phyloP scores from a whole-genome alignment of 305 asterid species.

The Plantago coronopus region DNA sequence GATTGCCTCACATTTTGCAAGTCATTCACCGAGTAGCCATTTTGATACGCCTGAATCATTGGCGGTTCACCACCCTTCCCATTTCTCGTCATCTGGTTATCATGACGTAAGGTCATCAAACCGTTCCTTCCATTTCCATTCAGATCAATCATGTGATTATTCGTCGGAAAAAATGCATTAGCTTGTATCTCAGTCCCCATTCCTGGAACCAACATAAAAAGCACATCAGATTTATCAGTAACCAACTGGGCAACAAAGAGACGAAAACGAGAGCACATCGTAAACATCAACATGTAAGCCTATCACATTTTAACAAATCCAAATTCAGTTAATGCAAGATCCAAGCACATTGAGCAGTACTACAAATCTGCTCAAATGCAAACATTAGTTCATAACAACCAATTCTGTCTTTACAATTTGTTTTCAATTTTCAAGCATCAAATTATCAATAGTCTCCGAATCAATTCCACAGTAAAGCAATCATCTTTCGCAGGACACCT shows the following conservation, averaged over 20 bases:
- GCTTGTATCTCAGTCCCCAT: constrained; percentile 56
- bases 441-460: too few species aligned
- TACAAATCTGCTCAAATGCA: too few species aligned
- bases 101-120: constrained; percentile 28
- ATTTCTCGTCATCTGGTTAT: constrained; percentile 25
- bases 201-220: constrained; percentile 31
- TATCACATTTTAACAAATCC: too few species aligned
- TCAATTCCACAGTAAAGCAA: too few species aligned
- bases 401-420: too few species aligned
- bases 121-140: constrained; percentile 32
- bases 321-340: too few species aligned
- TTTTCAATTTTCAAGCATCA: too few species aligned
- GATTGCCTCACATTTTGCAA: constrained; percentile 39
- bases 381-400: too few species aligned
- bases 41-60: constrained; percentile 7
- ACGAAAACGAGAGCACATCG: background rate
- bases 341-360: too few species aligned
- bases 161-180: constrained; percentile 28
- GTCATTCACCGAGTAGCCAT: constrained; percentile 26
- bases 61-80: constrained; percentile 23
- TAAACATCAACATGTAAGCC: background rate
- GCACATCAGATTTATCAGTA: constrained; percentile 2
- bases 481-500: too few species aligned
- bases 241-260: background rate
- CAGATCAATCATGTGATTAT: constrained; percentile 32